Base-by-base conservation (phyloP, 768 basidiomycete species). In the Zangia roseola region DNA sequence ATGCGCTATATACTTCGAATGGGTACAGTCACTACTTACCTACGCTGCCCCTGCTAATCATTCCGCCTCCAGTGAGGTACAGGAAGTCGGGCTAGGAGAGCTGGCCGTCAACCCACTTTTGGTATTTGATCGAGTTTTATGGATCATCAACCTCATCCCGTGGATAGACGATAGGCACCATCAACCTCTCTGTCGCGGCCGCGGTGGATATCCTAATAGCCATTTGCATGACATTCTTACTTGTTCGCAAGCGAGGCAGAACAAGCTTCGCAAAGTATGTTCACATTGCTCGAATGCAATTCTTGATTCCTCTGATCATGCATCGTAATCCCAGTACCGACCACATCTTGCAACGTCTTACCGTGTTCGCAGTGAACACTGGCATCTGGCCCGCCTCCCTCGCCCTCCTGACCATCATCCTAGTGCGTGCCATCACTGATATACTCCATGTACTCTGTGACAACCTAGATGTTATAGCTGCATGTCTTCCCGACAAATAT, bases 321-420 rank as follows among this genome's bases (percentile, higher is more conserved):
- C 13, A 24, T 14, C 19, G 2, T 21, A 2, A 10, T 28, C 26
- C 9, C 2, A 48, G 47, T n/a, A 48, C 40, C 9, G 16, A 19
- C 7, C 40, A 35, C 16, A 30, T 42, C 23, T 28, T 48, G 21
- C 33, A 37, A 36, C 40, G 47, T 28, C 39, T 47, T 16, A 26
- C 17, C n/a, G 28, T 49, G 26, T 43, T 43, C 19, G 16, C 34
- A 7, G 28, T 49, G 28, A 38, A 38, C 17, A 38, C 36, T 9
- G 70, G 77, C 1, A 71, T 82, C 16, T 75, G 74, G 5, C 71
- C 78, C n/a, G 81, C 82, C 54, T 78, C 80, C 0, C 62, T 56
- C 10, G 66, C 72, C n/a, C 81, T 81, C 63, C 73, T 75, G 1
- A 71, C 19, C 24, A n/a, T 23, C 14, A 83, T 42, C 78, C 79